A percentile compares a stretch with the other conserved stretches of the same genome.
Conservation (phyloP, 2,329 filamentous ascomycete species). For the Metarhizium anisopliae region DNA sequence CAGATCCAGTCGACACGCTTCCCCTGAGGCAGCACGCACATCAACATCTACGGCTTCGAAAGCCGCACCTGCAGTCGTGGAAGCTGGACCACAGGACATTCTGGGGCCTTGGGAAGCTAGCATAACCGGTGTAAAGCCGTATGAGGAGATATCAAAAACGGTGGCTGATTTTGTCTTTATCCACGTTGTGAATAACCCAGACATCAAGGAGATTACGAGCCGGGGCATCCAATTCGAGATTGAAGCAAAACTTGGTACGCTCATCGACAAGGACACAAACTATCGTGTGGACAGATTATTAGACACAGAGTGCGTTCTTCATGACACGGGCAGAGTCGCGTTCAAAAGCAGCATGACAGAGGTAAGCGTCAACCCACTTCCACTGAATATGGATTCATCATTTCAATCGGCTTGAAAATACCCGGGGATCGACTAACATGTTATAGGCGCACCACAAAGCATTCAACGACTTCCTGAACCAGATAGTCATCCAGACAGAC, state of each 20-base stretch:
- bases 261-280: slow-evolving; percentile 65
- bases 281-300: slow-evolving; percentile 60
- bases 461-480: slow-evolving; percentile 81
- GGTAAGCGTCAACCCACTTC: slow-evolving; percentile 39
- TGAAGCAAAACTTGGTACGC: slow-evolving; percentile 82
- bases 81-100: slow-evolving; percentile 23
- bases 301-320: slow-evolving; percentile 61
- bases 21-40: slow-evolving; percentile 34
- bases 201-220: slow-evolving; percentile 53
- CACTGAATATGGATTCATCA: not conserved
- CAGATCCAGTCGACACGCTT: slow-evolving; percentile 33
- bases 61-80: slow-evolving; percentile 15
- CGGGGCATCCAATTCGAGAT: slow-evolving; percentile 75
- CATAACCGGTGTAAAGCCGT: slow-evolving; percentile 61
- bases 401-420: not conserved
- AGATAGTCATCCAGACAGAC: slow-evolving; percentile 49
- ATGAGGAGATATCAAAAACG: slow-evolving; percentile 63
- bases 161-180: slow-evolving; percentile 77
- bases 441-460: slow-evolving; percentile 65
- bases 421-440: slow-evolving; percentile 10
- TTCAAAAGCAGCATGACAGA: slow-evolving; percentile 90
- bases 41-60: slow-evolving; percentile 14
- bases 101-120: slow-evolving; percentile 56
- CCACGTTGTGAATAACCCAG: slow-evolving; percentile 58
- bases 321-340: slow-evolving; percentile 48